Evolutionary conservation across 2,329 filamentous ascomycete species (phyloP).

Genomic region (Nannizziopsis barbatae): DNA sequence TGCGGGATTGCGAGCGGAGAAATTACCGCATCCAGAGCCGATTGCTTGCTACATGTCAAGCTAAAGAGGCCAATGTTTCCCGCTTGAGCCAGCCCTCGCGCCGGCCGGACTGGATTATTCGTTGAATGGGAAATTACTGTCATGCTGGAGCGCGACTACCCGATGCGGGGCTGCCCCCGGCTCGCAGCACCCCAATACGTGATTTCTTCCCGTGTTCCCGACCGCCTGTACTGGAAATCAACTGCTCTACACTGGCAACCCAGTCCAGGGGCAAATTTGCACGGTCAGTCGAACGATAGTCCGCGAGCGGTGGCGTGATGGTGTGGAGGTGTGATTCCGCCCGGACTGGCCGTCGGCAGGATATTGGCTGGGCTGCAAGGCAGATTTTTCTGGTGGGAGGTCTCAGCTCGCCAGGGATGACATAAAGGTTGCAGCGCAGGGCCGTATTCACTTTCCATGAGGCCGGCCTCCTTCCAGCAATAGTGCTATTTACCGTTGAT

Average conservation of each 20-base stretch:
- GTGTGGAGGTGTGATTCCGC: constrained; percentile 1
- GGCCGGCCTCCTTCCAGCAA: constrained; percentile 1
- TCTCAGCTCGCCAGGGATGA: constrained; percentile 5
- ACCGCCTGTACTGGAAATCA: no score
- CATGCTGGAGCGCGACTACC: no score
- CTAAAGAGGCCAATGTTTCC: no score
- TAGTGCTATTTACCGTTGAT: background rate
- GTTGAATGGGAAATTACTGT: background rate
- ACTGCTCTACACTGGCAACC: background rate
- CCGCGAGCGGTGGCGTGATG: constrained; percentile 4
- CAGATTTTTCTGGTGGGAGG: constrained; percentile 1
- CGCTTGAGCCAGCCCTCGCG: no score
- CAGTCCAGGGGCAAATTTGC: background rate
- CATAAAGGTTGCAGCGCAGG: constrained; percentile 4
- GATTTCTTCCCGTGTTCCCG: constrained; percentile 1
- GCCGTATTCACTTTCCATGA: constrained; percentile 4
- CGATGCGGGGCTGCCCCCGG: background rate
- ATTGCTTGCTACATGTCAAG: no score
- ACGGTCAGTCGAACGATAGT: constrained; percentile 1
- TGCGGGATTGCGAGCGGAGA: no score
- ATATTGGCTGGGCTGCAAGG: constrained; percentile 1
- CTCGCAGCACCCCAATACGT: background rate
- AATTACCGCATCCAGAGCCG: no score
- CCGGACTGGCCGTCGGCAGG: background rate
- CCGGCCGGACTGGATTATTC: constrained; percentile 3